Evolutionary conservation across 2,329 filamentous ascomycete species (phyloP).

Genomic region (Orbilia quercus): DNA sequence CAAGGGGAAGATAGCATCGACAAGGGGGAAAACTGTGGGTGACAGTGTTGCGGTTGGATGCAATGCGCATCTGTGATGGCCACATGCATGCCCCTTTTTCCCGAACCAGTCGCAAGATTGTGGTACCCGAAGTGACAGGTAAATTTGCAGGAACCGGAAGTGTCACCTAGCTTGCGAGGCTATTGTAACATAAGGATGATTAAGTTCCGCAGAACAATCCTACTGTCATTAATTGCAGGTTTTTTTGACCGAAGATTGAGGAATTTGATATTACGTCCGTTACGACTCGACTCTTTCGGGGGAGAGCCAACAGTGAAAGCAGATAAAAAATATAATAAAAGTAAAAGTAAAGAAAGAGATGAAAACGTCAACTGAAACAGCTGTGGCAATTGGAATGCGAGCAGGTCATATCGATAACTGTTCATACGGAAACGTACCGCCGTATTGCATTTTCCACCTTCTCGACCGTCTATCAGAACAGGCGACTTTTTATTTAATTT

Average conservation of each 20-base stretch:
- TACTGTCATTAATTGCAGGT: background rate
- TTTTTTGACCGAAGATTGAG: too few species aligned
- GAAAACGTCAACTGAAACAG: slow-evolving; percentile 55
- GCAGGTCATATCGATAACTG: slow-evolving; percentile 49
- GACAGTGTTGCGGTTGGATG: slow-evolving; percentile 38
- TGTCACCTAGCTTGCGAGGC: background rate
- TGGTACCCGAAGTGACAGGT: slow-evolving; percentile 57
- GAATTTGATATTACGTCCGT: slow-evolving; percentile 15
- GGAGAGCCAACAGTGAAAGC: too few species aligned
- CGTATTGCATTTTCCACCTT: background rate
- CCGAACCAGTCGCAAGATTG: slow-evolving; percentile 56
- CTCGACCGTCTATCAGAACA: background rate
- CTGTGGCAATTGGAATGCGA: slow-evolving; percentile 42
- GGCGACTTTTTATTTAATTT: background rate
- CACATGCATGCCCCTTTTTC: slow-evolving; percentile 57
- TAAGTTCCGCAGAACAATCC: slow-evolving; percentile 14
- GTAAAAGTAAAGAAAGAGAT: too few species aligned
- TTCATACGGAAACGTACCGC: slow-evolving; percentile 40
- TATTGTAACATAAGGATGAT: slow-evolving; percentile 27
- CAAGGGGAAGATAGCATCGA: slow-evolving; percentile 41
- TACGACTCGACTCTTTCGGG: slow-evolving; percentile 18
- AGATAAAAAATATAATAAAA: too few species aligned
- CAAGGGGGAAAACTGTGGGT: slow-evolving; percentile 27
- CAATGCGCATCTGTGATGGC: slow-evolving; percentile 46
- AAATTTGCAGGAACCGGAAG: slow-evolving; percentile 42